Evolutionary conservation across 371 early-diverging fungal species (phyloP), one percentile per base, ranked within the genome.

Genomic region (Actinomucor elegans): DNA sequence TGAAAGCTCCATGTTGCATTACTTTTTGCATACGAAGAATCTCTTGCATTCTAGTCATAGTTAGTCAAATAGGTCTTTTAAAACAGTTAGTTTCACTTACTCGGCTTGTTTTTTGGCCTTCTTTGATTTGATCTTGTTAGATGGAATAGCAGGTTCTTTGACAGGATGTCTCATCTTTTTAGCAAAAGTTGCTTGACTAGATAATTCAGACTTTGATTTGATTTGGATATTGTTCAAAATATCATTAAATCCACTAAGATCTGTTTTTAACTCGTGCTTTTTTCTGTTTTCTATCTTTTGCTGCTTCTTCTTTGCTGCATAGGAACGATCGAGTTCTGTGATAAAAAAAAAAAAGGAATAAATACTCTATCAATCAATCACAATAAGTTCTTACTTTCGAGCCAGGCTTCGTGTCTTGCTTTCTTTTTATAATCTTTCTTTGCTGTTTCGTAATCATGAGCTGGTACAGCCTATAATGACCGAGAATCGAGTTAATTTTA

Each of bases 21-120:
- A 89, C 83, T 52, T 84, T 83, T 69, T 87, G 87, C 62, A 89
- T 78, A 15, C 90, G 81, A 28, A 81, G 61, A 21, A 87, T 87
- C 50, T 89, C 90, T 52, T 80, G 71, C 60, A 79, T 64, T 35
- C 85, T 85, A 57, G 20, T 5, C 8, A 36, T 27, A 10, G 26
- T 26, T 27, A 36, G 29, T 15, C 11, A 36, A n/a, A 23, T 17
- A 18, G 11, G 10, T 35, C 1, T 24, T 6, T 5, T 15, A 17
- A 10, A n/a, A n/a, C 15, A 8, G 10, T 48, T 31, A 23, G 12
- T 28, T 17, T n/a, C 12, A 71, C 80, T 63, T 74, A 77, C 80
- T 75, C 79, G 54, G 79, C 76, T 54, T 72, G 71, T 52, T 74
- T 77, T 55, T 74, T 76, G 8, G 74, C 65, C 40, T 79, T 80